Conservation (phyloP, 192 early-diverging fungal genomes). For the Coemansia sp. region DNA sequence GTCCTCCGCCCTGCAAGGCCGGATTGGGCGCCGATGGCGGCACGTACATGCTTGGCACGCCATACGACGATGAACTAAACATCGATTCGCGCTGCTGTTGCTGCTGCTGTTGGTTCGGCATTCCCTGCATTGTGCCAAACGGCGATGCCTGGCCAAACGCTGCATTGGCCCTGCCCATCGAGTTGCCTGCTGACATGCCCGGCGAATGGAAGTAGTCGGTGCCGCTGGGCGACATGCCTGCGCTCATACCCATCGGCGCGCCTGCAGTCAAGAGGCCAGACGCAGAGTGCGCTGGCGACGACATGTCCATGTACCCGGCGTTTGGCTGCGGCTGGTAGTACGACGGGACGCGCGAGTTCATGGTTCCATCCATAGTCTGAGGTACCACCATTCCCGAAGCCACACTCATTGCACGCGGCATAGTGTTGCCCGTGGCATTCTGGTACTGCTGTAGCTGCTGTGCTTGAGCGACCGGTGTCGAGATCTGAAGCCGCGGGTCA, state of each 20-base stretch:
- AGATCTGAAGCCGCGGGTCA: slow-evolving; percentile 32
- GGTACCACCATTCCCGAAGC: slow-evolving; percentile 4
- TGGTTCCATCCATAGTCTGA: slow-evolving; percentile 9
- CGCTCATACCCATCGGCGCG: neutral
- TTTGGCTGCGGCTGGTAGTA: slow-evolving; percentile 25
- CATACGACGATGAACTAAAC: slow-evolving; percentile 15
- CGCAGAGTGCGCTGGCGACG: neutral
- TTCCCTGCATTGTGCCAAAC: neutral
- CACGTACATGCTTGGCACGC: slow-evolving; percentile 16
- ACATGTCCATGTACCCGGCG: slow-evolving; percentile 10
- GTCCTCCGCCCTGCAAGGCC: slow-evolving; percentile 20
- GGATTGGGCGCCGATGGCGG: slow-evolving; percentile 7
- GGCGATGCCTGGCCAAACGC: neutral
- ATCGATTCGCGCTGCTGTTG: slow-evolving; percentile 32
- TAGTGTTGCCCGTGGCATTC: neutral
- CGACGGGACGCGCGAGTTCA: slow-evolving; percentile 12
- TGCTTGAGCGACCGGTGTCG: slow-evolving; percentile 35
- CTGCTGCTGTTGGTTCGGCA: slow-evolving; percentile 5
- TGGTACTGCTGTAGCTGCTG: slow-evolving; percentile 35
- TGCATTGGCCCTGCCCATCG: neutral
- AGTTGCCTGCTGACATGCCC: neutral
- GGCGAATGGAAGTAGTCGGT: slow-evolving; percentile 13
- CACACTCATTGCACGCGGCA: slow-evolving; percentile 14
- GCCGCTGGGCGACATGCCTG: slow-evolving; percentile 3
- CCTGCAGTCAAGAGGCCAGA: slow-evolving; percentile 1